Base-by-base conservation (phyloP, 805 yeast genomes). In the Isabelozyma heimii region DNA sequence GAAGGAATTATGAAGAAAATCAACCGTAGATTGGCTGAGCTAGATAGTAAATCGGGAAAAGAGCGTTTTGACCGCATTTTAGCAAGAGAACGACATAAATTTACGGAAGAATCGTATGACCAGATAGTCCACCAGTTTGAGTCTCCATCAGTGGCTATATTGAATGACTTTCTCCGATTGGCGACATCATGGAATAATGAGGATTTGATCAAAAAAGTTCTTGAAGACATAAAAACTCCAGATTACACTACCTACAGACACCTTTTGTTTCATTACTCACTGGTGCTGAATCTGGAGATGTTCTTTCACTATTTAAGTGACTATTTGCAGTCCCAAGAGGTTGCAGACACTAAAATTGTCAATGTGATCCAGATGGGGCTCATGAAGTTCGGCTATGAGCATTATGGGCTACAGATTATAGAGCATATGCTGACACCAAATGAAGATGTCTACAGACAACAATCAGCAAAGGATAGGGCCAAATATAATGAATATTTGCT, bases 1-100 rank as follows among this genome's bases (percentile, higher is more conserved):
- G 52, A 51, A 0, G 61, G 55, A 7, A 58, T 72, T 2, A 16
- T 58, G 7, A 44, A 52, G 1, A 51, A 50, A 13, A 49, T 65
- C 39, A 44, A 45, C 10, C 17, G 28, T 3, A 42, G 35, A 30
- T 30, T 30, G 35, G 8, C 5, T 30, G 35, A 30, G 35, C 35
- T 30, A 30, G 35, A 13, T 13, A 30, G 35, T 13, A 30, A 30
- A 10, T 30, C 35, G 3, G 35, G 35, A 30, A 30, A 30, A 30
- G 35, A 30, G n/a, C 35, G 3, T 30, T 30, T 30, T 8, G 35
- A 30, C 35, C 35, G 10, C n/a, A 30, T 30, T 30, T 30, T 30
- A 13, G 35, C 35, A 9, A 30, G n/a, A 13, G 35, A 30, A 30
- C 35, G 8, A 13, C 10, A 30, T 13, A 8, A 30, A 13, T 30